Percentiles rank a stretch among this genome's conserved stretches.
Evolutionary conservation across 148 eudicot genomes (phyloP).

Genomic region (Dianthus caryophyllus): DNA sequence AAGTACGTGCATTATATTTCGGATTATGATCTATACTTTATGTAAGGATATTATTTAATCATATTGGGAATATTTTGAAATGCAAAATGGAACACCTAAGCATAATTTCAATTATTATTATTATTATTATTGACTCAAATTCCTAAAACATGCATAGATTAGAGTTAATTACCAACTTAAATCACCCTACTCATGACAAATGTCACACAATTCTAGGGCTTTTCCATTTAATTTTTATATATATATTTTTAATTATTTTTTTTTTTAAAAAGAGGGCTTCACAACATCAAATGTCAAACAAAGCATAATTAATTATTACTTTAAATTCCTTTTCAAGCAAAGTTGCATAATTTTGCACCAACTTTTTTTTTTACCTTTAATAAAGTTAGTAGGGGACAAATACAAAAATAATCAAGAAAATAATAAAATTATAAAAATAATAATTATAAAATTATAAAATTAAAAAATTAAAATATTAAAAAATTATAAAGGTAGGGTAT

Average conservation of each 20-base stretch:
- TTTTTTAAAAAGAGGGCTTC: neutral
- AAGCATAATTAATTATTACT: neutral
- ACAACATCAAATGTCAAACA: constrained; percentile 8
- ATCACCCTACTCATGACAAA: neutral
- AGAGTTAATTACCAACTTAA: neutral
- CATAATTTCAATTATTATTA: too few species aligned
- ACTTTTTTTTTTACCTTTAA: constrained; percentile 2
- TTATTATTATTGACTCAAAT: too few species aligned
- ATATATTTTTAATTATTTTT: neutral
- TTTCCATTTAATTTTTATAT: neutral
- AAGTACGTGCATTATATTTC: too few species aligned
- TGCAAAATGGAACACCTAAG: too few species aligned
- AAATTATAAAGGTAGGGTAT: neutral
- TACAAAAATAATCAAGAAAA: constrained; percentile 15
- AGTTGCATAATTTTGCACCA: constrained; percentile 3
- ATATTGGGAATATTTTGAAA: too few species aligned
- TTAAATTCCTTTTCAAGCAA: neutral
- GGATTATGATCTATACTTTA: too few species aligned
- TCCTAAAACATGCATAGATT: neutral
- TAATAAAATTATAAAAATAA: too few species aligned
- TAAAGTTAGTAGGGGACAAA: neutral
- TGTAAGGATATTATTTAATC: too few species aligned
- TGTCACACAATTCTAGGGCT: neutral
- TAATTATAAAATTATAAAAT: too few species aligned
- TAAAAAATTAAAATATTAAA: neutral